Base-by-base conservation (phyloP, 805 yeast species). In the Metschnikowia baotianmanensis region DNA sequence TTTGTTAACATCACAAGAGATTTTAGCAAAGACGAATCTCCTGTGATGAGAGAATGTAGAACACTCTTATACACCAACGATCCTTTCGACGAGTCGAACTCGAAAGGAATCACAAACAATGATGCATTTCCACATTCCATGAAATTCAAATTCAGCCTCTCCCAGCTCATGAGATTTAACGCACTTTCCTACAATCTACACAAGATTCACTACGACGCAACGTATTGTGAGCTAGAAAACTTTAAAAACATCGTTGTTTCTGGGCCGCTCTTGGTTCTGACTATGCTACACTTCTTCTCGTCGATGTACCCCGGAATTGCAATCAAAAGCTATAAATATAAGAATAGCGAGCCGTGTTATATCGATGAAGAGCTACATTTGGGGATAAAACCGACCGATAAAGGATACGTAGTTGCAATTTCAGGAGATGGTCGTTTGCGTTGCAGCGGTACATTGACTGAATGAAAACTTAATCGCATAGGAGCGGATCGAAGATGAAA, bases 121-220 rank as follows among this genome's bases (percentile, higher is more conserved):
- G 10, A 12, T 6, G 5, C 6, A 3, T 21, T 13, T 15, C 9
- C 15, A 25, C 34, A 34, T 29, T 25, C 23, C 13, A 15, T 17
- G 3, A 25, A 15, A 6, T n/a, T 39, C n/a, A 13, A 11, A 17
- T 74, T 77, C 30, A 55, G 75, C 5, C 61, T 63, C 39, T 55
- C 68, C 6, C 69, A 77, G 28, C 67, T 80, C 25, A 72, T 80
- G 48, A 65, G 87, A 46, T 86, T 80, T 62, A 81, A 91, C 32
- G 83, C 86, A 10, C 59, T 93, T 38, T 82, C 93, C 1, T 82
- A 81, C 63, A 91, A 91, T 58, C 72, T 95, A 3, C 99, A 91
- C 61, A 73, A 75, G 43, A 86, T 91, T 28, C 99, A 91, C 62
- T 82, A 80, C 59, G 86, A 86, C 55, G 57, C 60, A 5, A 48